Evolutionary conservation across 169 alveolate species (phyloP), one percentile per base, ranked within the genome.

Genomic region (Plasmodium gaboni): DNA sequence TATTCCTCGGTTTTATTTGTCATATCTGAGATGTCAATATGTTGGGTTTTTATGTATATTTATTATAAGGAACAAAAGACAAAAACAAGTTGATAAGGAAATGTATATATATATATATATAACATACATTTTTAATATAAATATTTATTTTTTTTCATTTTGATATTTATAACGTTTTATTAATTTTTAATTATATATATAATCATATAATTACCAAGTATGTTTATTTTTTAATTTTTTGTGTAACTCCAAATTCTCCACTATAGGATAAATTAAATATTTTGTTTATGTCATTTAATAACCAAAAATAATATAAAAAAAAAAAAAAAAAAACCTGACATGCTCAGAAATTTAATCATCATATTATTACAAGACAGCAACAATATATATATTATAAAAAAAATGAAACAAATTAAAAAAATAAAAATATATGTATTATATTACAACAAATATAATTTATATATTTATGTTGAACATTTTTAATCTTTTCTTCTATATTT

Each of bases 1-100:
- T 57, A 28, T 44, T 64, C 92, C 65, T 86, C 92, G 9, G 24
- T 86, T 86, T 86, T 86, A 60, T 86, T 86, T 80, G 60, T 86
- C n/a, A 71, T 70, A 61, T 86, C 92, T 38, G 87, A 86, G 87
- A 86, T 86, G 76, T 28, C 74, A 8, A 28, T 86, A 71, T 86
- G 92, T 15, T 86, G 92, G 92, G 73, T 60, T 48, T 71, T 86
- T 59, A 86, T 86, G 92, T 72, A 86, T 28, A 63, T 86, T 15
- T 50, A 70, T 51, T 71, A 24, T 86, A 60, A 44, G 80, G 92
- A 86, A 61, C 32, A 51, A 22, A 86, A 86, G 57, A 60, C 12
- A 48, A 26, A 83, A 48, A 60, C 9, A 61, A 38, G 32, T n/a
- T 57, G 50, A 70, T 26, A 57, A 38, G 17, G 46, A 0, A 15